Percentiles rank a stretch among this genome's conserved stretches.
Evolutionary conservation across 2,329 filamentous ascomycete species (phyloP).

Genomic region (Arthroderma uncinatum): DNA sequence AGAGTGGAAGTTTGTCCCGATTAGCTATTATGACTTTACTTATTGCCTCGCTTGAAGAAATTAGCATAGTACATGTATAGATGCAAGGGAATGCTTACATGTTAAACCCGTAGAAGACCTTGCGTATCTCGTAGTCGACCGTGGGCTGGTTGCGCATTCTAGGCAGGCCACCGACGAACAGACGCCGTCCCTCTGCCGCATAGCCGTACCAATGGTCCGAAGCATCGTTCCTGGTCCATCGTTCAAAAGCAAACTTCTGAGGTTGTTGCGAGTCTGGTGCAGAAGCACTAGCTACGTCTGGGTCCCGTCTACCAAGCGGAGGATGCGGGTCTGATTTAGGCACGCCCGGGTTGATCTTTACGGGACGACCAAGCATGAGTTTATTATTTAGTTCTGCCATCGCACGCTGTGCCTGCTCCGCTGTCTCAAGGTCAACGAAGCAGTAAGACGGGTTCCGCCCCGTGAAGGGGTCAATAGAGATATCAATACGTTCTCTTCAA

Average conservation of each 20-base stretch:
- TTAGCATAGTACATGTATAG: background rate
- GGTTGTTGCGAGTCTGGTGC: background rate
- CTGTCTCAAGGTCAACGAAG: constrained; percentile 55
- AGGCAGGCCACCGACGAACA: constrained; percentile 40
- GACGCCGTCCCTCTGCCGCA: constrained; percentile 31
- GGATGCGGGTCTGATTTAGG: constrained; percentile 38
- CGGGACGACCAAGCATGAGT: constrained; percentile 45
- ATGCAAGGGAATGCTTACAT: constrained; percentile 24
- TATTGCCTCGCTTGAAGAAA: constrained; percentile 31
- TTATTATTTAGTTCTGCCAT: constrained; percentile 47
- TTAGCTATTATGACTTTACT: constrained; percentile 49
- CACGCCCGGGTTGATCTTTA: constrained; percentile 56
- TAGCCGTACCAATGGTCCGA: constrained; percentile 25
- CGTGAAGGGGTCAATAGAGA: constrained; percentile 57
- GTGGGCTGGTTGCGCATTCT: constrained; percentile 33
- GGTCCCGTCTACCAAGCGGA: constrained; percentile 10
- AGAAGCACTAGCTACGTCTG: background rate
- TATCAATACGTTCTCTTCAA: constrained; percentile 48
- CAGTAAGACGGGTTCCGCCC: constrained; percentile 62
- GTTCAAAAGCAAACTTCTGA: constrained; percentile 26
- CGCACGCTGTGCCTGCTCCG: constrained; percentile 47
- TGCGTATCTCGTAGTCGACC: constrained; percentile 33
- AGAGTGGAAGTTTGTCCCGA: constrained; percentile 42
- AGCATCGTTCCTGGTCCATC: constrained; percentile 35
- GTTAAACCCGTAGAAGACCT: constrained; percentile 36